These are phyloP conservation scores for Streptanthus diversifolius DNA, from an alignment of 345 rosid genomes.

Conservation along the genomic window DNA sequence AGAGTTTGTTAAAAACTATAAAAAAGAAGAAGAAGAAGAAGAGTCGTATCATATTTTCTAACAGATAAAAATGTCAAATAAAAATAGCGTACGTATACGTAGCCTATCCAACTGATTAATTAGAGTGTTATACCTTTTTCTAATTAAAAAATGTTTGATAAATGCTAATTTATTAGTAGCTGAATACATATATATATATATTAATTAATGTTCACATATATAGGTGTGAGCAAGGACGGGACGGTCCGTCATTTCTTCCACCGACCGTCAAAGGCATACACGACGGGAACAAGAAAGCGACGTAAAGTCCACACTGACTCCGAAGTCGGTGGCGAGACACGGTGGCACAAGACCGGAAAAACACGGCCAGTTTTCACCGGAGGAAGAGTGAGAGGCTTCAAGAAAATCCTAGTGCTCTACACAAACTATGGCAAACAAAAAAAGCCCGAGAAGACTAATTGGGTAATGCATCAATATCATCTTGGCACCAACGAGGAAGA, in stretches of 20 bases:
- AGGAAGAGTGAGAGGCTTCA: slow-evolving; percentile 73
- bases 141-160: neutral
- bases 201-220: neutral
- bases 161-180: neutral
- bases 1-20: neutral
- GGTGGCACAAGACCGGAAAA: slow-evolving; percentile 99
- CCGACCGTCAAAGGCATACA: slow-evolving; percentile 97
- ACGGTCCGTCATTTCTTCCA: slow-evolving; percentile 94
- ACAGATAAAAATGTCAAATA: neutral
- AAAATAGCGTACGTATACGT: neutral
- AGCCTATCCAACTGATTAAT: neutral
- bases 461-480: slow-evolving; percentile 99
- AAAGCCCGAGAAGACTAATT: slow-evolving; percentile 91
- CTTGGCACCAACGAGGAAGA: slow-evolving; percentile 88
- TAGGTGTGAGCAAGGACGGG: slow-evolving; percentile 86
- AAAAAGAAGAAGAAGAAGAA: neutral
- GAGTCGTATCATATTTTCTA: neutral
- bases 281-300: slow-evolving; percentile 90
- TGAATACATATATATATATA: neutral
- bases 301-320: slow-evolving; percentile 81
- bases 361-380: slow-evolving; percentile 67
- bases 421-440: slow-evolving; percentile 93
- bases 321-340: slow-evolving; percentile 70
- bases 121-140: neutral
- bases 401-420: slow-evolving; percentile 92